These are phyloP conservation scores for Sonneratia caseolaris DNA, from an alignment of 345 rosid genomes.

Conservation along the genomic window DNA sequence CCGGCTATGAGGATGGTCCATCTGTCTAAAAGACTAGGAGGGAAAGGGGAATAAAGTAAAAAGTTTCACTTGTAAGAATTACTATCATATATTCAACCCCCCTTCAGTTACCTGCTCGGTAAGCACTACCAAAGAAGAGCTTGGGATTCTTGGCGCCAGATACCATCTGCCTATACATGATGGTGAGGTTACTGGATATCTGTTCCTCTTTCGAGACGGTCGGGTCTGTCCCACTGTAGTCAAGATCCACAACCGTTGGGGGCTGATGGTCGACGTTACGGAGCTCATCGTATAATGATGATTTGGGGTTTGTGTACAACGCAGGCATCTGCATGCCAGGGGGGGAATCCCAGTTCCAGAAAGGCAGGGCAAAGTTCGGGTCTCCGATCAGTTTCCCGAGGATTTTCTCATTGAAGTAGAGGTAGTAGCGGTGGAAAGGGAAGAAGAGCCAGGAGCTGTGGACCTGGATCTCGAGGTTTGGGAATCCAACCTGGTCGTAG, in stretches of 20 bases:
- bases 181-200: constrained; percentile 25
- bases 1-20: no score
- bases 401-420: constrained; percentile 42
- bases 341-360: constrained; percentile 59
- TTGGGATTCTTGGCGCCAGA: constrained; percentile 28
- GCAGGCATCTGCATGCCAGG: constrained; percentile 47
- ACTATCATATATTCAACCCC: no score
- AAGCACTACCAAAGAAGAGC: constrained; percentile 40
- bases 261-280: constrained; percentile 34
- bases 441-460: constrained; percentile 54
- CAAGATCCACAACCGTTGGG: constrained; percentile 31
- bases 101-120: constrained; percentile 20
- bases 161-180: constrained; percentile 63
- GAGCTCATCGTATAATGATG: constrained; percentile 30
- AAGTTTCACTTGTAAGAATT: no score
- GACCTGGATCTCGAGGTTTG: constrained; percentile 38
- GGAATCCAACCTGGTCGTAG: constrained; percentile 40
- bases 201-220: constrained; percentile 13
- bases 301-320: constrained; percentile 24
- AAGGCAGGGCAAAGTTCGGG: constrained; percentile 46
- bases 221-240: constrained; percentile 24
- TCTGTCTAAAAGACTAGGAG: no score
- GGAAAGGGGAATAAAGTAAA: no score
- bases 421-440: constrained; percentile 49
- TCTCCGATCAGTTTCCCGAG: constrained; percentile 45